Percentiles rank a stretch among this genome's conserved stretches.
Conservation (phyloP, 2,329 filamentous ascomycete genomes). For the Zopfia rhizophila region DNA sequence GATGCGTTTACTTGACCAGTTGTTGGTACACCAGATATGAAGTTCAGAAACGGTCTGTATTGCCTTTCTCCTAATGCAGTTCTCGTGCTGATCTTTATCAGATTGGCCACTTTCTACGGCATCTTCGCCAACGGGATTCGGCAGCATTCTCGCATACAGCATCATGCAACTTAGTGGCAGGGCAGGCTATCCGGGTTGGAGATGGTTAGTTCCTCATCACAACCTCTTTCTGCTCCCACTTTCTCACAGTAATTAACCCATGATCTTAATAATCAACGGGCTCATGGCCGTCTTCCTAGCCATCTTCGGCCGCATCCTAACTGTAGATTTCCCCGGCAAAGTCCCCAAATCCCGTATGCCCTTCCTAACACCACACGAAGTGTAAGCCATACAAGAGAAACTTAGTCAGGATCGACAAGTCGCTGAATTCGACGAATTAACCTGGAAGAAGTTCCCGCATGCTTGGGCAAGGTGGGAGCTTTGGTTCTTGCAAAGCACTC, state of each 20-base stretch:
- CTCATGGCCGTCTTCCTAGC: slow-evolving; percentile 36
- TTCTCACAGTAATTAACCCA: not conserved
- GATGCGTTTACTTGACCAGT: slow-evolving; percentile 26
- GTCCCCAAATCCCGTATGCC: slow-evolving; percentile 28
- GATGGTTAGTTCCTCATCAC: slow-evolving; percentile 15
- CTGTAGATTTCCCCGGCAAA: slow-evolving; percentile 46
- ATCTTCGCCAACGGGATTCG: slow-evolving; percentile 65
- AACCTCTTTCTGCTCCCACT: not conserved
- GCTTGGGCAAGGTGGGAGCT: slow-evolving; percentile 28
- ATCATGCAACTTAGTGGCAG: slow-evolving; percentile 31
- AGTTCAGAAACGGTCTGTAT: slow-evolving; percentile 54
- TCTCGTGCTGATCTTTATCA: no score
- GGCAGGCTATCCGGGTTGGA: slow-evolving; percentile 23
- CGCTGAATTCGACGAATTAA: slow-evolving; percentile 28
- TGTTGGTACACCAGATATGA: slow-evolving; percentile 61
- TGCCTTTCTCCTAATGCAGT: not conserved
- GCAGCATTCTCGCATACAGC: slow-evolving; percentile 61
- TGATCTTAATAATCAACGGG: slow-evolving; percentile 70
- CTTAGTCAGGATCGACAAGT: slow-evolving; percentile 29
- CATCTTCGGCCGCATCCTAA: slow-evolving; percentile 34
- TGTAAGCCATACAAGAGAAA: slow-evolving; percentile 27
- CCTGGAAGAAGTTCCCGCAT: slow-evolving; percentile 22
- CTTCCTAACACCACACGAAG: slow-evolving; percentile 28
- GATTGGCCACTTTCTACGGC: slow-evolving; percentile 62
- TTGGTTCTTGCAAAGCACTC: slow-evolving; percentile 22